phyloP scores from a whole-genome alignment of 2,329 filamentous ascomycete species.

The Triangularia setosa region DNA sequence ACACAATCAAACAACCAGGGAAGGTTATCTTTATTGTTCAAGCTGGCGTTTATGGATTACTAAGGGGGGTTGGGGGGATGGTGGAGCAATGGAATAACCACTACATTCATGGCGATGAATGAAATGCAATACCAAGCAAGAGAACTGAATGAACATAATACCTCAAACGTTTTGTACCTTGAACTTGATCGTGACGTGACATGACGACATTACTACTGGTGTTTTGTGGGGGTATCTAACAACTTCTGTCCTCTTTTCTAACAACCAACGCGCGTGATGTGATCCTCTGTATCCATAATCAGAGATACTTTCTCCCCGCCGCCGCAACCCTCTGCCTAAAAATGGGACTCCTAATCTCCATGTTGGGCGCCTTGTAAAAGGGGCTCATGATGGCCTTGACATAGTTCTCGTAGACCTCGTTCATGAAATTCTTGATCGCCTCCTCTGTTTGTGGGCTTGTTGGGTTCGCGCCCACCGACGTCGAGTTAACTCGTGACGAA shows the following conservation, averaged over 20 bases:
- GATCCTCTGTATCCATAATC: neutral
- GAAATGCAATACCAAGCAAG: neutral
- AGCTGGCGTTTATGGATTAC: constrained; percentile 14
- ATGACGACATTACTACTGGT: neutral
- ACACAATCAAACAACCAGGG: neutral
- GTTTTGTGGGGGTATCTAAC: neutral
- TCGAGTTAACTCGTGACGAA: constrained; percentile 51
- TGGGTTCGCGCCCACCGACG: constrained; percentile 78
- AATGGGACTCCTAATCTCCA: constrained; percentile 79
- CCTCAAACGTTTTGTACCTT: neutral
- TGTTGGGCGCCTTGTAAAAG: constrained; percentile 76
- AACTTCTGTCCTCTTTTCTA: neutral
- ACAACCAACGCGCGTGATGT: neutral
- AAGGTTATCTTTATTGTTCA: constrained; percentile 9
- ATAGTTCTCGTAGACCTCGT: constrained; percentile 94
- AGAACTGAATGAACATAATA: neutral
- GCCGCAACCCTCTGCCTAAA: constrained; percentile 79
- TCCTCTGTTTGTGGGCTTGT: constrained; percentile 89
- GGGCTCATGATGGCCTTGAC: constrained; percentile 97
- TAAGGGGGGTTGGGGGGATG: constrained; percentile 7
- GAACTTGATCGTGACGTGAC: neutral
- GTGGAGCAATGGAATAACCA: constrained; percentile 9
- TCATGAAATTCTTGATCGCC: constrained; percentile 90
- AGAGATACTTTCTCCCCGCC: constrained; percentile 90
- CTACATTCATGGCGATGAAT: neutral